Evolutionary conservation across 768 basidiomycete genomes (phyloP).

Genomic region (Boletus reticuloceps): DNA sequence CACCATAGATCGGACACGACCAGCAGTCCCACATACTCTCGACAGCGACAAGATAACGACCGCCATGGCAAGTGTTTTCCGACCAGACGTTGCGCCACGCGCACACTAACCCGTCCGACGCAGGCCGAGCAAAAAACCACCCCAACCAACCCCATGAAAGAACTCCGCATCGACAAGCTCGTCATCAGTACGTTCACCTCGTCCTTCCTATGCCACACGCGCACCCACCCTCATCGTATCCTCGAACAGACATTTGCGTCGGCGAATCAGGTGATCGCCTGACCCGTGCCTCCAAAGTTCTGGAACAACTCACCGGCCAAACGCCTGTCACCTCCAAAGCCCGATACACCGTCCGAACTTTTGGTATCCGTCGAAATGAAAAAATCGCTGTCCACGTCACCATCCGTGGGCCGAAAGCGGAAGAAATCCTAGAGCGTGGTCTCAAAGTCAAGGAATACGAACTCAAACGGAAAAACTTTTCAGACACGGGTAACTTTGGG

Average conservation of each 20-base stretch:
- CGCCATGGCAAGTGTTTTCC: conserved; percentile 24
- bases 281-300: conserved; percentile 97
- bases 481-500: conserved; percentile 98
- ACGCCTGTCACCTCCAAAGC: conserved; percentile 99
- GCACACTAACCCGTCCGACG: background rate
- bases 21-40: conserved; percentile 7
- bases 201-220: background rate
- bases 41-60: conserved; percentile 34
- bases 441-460: conserved; percentile 99
- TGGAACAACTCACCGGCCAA: conserved; percentile 99
- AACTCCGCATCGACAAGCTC: conserved; percentile 96
- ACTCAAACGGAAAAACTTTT: conserved; percentile 94
- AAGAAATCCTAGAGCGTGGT: conserved; percentile 98
- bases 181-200: conserved; percentile 85
- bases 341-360: conserved; percentile 98
- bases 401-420: conserved; percentile 98
- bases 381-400: conserved; percentile 99
- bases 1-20: background rate
- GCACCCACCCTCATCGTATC: background rate
- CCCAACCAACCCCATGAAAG: conserved; percentile 93
- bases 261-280: conserved; percentile 99
- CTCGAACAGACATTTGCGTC: conserved; percentile 88
- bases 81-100: background rate
- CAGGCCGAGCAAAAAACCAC: conserved; percentile 88
- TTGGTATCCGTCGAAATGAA: conserved; percentile 99